Percentiles rank a stretch among this genome's conserved stretches.
Conservation (phyloP, 2,329 filamentous ascomycete species). For the Calonectria hongkongensis region DNA sequence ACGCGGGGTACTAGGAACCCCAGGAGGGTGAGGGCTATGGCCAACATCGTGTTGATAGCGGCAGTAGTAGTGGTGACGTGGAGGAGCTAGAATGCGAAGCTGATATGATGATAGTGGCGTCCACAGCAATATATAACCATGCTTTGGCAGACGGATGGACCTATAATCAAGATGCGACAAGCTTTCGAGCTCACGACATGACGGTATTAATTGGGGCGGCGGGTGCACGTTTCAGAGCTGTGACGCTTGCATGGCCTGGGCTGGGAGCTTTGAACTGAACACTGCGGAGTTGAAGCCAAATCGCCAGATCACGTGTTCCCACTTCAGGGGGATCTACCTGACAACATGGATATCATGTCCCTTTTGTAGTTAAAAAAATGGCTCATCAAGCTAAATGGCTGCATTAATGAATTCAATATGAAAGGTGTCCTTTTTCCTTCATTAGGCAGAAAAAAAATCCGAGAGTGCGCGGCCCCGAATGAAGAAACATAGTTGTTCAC, state of each 20-base stretch:
- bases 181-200: slow-evolving; percentile 47
- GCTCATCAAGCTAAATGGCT: background rate
- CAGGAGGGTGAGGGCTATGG: slow-evolving; percentile 42
- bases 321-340: slow-evolving; percentile 36
- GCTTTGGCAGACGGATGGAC: slow-evolving; percentile 25
- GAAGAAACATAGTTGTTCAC: background rate
- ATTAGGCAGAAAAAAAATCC: background rate
- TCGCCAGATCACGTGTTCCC: slow-evolving; percentile 49
- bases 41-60: slow-evolving; percentile 43
- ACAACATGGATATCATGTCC: background rate
- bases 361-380: background rate
- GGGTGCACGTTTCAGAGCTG: slow-evolving; percentile 33
- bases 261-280: slow-evolving; percentile 22
- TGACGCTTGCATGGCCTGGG: slow-evolving; percentile 19
- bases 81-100: background rate
- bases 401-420: background rate
- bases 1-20: slow-evolving; percentile 54
- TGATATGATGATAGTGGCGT: slow-evolving; percentile 13
- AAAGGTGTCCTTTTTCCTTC: background rate
- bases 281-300: slow-evolving; percentile 47
- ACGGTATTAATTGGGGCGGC: slow-evolving; percentile 30
- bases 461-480: background rate
- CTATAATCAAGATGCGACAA: slow-evolving; percentile 37
- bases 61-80: slow-evolving; percentile 32
- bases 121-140: slow-evolving; percentile 25